Base-by-base conservation (phyloP, 176 grass and related monocot genomes). In the Cymbopogon citratus region DNA sequence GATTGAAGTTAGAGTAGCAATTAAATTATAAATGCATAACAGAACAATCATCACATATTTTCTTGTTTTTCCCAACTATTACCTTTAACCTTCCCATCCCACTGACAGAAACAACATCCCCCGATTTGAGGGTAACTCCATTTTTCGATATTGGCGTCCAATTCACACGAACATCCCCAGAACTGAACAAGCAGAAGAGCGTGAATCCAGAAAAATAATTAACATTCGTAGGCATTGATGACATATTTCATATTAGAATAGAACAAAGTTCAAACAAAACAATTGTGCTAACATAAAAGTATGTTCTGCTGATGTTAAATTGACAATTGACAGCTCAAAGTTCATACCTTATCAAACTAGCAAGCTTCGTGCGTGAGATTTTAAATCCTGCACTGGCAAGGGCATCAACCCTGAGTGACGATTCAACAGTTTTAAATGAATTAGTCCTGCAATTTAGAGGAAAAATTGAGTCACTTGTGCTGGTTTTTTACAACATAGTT, bases 311-410 rank as follows among this genome's bases (percentile, higher is more conserved):
- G 26, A 36, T 26, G 51, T 68, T 29, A 61, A 74, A 38, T 63
- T 38, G 21, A 24, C 44, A 69, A 81, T 61, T 49, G 11, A 26
- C 40, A 79, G 12, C 62, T 75, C 7, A 69, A 43, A 31, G 7
- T 65, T 48, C 66, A 64, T 85, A 98, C 95, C 95, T 93, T 78
- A 95, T 99, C 69, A 91, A 81, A 77, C 81, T 68, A 88, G 87
- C 96, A 89, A 99, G 89, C 61, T 99, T 99, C 45, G 96, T 90
- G 38, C 96, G 89, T 75, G 96, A 99, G 62, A 95, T 91, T 82
- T 93, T 99, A 90, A 91, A 95, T 71, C 96, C 93, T 77, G 92
- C 96, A 79, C 91, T 99, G 67, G 91, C 92, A 69, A 99, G 49
- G 72, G 96, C 91, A 91, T 99, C 96, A 75, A 95, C 87, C 81